Base-by-base conservation (phyloP, 1,284 basidiomycete genomes). In the Porogramme epimiltina region DNA sequence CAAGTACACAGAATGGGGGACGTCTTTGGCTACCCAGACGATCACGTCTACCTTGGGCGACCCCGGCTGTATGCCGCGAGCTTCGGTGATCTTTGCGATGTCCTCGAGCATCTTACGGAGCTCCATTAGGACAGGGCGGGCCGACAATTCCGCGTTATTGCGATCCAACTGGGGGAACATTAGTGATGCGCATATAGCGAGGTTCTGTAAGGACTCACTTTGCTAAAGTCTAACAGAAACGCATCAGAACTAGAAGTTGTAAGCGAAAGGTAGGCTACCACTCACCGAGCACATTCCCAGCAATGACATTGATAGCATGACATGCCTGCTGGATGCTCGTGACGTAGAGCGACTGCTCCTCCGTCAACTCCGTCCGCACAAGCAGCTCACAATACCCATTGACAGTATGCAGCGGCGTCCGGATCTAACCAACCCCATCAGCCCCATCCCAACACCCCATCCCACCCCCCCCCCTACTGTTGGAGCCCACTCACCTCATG, bases 281-380 rank as follows among this genome's bases (percentile, higher is more conserved):
- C 39, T 22, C 41, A 68, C 66, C 66, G 9, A 69, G 58, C 1
- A 69, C 67, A 28, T 69, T 69, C 19, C 66, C 67, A 9, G 67
- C 66, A 18, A 69, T 67, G 34, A 69, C 62, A 42, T 69, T 69
- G 56, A 68, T 65, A 2, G 67, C 65, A 54, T 69, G 66, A 28
- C 67, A 69, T 2, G 66, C 67, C 42, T 68, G 66, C 44, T 67
- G 67, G 9, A 69, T 66, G 43, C 65, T 66, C 2, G 62, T 58
- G n/a, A 67, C 59, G 46, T 64, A 69, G 15, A 63, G 41, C 4
- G 56, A 31, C 38, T 69, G 67, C 52, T 69, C 66, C 31, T 66
- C 63, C 18, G 66, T 63, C 45, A 67, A 47, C 3, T 55, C 47
- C 19, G 67, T 66, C 47, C 66, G 49, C 10, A 62, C 60, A 9